Base-by-base conservation (phyloP, 2,329 filamentous ascomycete genomes). In the Pyrenophora seminiperda region DNA sequence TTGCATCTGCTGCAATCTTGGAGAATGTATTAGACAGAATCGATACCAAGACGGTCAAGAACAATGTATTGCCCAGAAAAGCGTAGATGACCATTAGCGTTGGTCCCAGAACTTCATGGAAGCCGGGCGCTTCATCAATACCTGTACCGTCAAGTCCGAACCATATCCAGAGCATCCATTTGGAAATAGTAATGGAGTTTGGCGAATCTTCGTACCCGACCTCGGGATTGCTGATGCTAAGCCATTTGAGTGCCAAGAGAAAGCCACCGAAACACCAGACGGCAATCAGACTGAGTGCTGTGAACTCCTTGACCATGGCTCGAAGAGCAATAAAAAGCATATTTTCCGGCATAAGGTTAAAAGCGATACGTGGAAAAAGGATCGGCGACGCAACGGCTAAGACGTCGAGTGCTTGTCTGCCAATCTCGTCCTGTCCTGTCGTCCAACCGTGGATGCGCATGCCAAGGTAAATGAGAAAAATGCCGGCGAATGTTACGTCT, bases 111-210 rank as follows among this genome's bases (percentile, higher is more conserved):
- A 91, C 75, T 79, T 84, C 83, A 73, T 95, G 90, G 65, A 94
- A 90, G 49, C 90, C 84, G 17, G 82, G 79, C 63, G 81, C 81
- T 50, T 79, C 75, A 54, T 81, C 74, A 29, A 83, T 81, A 2
- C 81, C 79, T 31, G 74, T 88, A 29, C 70, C 90, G 62, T 94
- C 90, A 1, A 95, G 82, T 2, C 90, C 90, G 66, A 95, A 94
- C 90, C 90, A 95, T 57, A 95, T 92, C 82, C 89, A 94, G 1
- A 94, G 82, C 89, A 95, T 93, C 90, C 90, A 95, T 72, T 92
- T 91, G 36, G 85, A 85, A 54, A 94, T 91, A 1, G 86, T 89
- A 73, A 88, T 75, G 4, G 86, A 73, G 42, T 81, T 76, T 44
- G 88, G 84, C 1, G 67, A 61, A 17, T 66, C 57, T 17, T 68